phyloP scores from a whole-genome alignment of 768 basidiomycete species.

The Suillus occidentalis region DNA sequence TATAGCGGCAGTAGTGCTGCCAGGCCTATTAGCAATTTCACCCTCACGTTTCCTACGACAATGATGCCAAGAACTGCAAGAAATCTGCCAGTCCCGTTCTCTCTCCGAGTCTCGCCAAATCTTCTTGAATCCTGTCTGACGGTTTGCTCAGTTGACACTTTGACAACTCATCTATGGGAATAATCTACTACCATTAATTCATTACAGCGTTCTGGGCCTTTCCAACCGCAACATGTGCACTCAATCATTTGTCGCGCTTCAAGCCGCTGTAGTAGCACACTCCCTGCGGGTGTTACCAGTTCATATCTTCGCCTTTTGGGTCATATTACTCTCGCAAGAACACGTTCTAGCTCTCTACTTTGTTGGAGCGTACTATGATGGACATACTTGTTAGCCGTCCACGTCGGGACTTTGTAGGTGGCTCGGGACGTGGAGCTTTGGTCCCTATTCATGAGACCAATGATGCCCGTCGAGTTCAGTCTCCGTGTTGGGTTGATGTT shows the following conservation, averaged over 20 bases:
- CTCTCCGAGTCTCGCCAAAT: slow-evolving; percentile 10
- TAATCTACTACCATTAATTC: slow-evolving; percentile 29
- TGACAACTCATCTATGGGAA: slow-evolving; percentile 38
- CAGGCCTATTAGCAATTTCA: background rate
- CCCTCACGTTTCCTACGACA: background rate
- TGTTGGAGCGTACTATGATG: slow-evolving; percentile 17
- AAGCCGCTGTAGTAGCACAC: slow-evolving; percentile 8
- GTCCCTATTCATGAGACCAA: background rate
- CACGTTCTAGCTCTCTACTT: slow-evolving; percentile 21
- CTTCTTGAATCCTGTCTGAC: slow-evolving; percentile 12
- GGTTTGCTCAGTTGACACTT: slow-evolving; percentile 34
- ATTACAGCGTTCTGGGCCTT: slow-evolving; percentile 38
- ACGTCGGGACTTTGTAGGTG: background rate
- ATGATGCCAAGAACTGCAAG: background rate
- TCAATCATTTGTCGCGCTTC: slow-evolving; percentile 23
- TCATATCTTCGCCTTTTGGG: slow-evolving; percentile 16
- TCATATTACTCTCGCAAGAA: slow-evolving; percentile 22
- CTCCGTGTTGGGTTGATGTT: background rate
- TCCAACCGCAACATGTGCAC: slow-evolving; percentile 21
- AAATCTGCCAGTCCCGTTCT: slow-evolving; percentile 9
- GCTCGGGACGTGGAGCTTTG: background rate
- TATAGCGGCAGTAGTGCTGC: background rate
- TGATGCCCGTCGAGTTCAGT: background rate
- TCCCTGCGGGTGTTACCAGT: background rate
- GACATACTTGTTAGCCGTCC: background rate